Base-by-base conservation (phyloP, 2,329 filamentous ascomycete genomes). In the Clarireedia monteithiana region DNA sequence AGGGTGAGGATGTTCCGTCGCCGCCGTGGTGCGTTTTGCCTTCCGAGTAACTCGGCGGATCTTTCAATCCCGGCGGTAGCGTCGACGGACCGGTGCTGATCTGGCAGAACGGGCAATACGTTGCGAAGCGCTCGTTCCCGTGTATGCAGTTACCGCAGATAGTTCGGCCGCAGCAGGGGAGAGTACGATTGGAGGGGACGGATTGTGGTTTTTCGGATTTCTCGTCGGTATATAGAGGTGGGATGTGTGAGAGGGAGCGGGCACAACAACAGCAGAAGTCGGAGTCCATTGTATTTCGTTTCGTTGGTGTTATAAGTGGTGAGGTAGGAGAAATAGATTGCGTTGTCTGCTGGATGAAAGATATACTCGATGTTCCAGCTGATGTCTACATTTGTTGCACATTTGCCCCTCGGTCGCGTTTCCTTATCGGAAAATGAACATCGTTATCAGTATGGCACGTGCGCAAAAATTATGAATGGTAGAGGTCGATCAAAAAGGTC, bases 61-160 rank as follows among this genome's bases (percentile, higher is more conserved):
- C 81, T 65, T 77, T 80, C 24, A 89, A 75, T 10, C 85, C 83
- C 70, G 83, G 83, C 1, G 83, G 17, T 9, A 23, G 79, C 48
- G 83, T 75, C 3, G 84, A 70, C 6, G 81, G 81, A 2, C 84
- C 81, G 46, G 74, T 78, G 5, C 84, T 84, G 63, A 89, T 80
- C 70, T 92, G 89, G 68, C 89, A 94, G 70, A 87, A 92, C 0
- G 88, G 88, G 67, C 83, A 53, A 6, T 47, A 50, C 15, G 40
- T 39, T 30, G 23, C 55, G 3, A 55, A 54, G 40, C 49, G 30
- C 20, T 14, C 17, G 10, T 55, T 55, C 1, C 38, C 26, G 1
- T 50, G 14, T 20, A 55, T 50, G 26, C 53, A 55, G 10, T 30
- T 20, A 4, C 53, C 53, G 20, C 53, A 55, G 15, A 55, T 45